Base-by-base conservation (phyloP, 768 basidiomycete genomes). In the Russula emetica region DNA sequence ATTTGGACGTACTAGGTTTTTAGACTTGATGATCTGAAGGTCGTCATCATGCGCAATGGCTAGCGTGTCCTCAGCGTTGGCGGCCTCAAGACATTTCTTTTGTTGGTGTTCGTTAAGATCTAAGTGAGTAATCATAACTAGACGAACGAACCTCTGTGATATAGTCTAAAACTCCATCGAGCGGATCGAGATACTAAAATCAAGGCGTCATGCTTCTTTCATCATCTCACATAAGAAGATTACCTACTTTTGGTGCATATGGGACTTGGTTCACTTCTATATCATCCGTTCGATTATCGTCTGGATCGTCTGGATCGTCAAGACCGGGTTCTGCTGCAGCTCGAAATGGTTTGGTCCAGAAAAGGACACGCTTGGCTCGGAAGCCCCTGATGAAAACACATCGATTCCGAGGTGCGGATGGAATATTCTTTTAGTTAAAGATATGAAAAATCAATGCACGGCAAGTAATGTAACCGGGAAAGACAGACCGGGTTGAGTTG, bases 341-440 rank as follows among this genome's bases (percentile, higher is more conserved):
- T n/a, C 54, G 56, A 5, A 58, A 1, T 13, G 2, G 18, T 32
- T 32, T 54, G n/a, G 18, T 53, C 49, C 36, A 36, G 55, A 26
- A 63, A 10, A 53, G 45, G 9, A 54, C 24, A 2, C 51, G 62
- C 26, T 62, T 64, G 1, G 63, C 63, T 20, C 63, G 60, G 22
- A 55, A 64, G 14, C 63, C 59, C 28, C 44, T 60, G 28, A 64
- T 50, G 36, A 64, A 64, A 7, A 64, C 49, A 14, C 63, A 64
- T 18, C 61, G 60, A 40, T 62, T 62, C 4, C n/a, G 4, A 5
- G 0, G 16, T 55, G 24, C 44, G 6, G 10, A 13, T 14, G 18
- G 11, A 9, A 36, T 14, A 7, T 26, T 30, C 22, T 26, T 34
- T 16, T 3, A 24, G 18, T 7, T 10, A 10, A 18, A 13, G 5